Evolutionary conservation across 1,284 basidiomycete genomes (phyloP), one percentile per base, ranked within the genome.

Genomic region (Tremellales sp.): DNA sequence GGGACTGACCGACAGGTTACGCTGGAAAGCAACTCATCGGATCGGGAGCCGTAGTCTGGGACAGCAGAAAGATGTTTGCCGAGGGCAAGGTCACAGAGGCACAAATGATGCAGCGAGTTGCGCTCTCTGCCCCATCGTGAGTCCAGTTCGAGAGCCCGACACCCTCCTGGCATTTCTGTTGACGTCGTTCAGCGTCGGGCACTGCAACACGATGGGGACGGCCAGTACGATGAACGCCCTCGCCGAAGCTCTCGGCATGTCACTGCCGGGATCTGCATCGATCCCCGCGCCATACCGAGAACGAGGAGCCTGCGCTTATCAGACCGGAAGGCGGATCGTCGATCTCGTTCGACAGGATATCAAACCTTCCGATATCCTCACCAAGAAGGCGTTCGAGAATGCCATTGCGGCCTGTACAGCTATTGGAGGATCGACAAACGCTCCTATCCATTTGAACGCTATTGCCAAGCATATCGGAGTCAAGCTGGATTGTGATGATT

Each of bases 301-400:
- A 53, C 60, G 68, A 43, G 62, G 61, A 15, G 65, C 68, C 10
- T 70, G 69, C 49, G 67, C 91, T 63, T 78, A 87, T 64, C 82
- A 80, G 53, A 89, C 89, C 33, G 92, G 88, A 2, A 81, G 79
- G 53, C 88, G 86, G 63, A 80, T 97, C 69, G 89, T 84, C 68
- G 82, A 81, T 54, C 76, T 97, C 45, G 81, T 97, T 44, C 87
- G 85, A 63, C 75, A 85, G 47, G 89, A 97, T 67, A 78, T 94
- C 62, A 94, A 93, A 72, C 92, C 92, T 23, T 83, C 84, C 57
- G 92, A 97, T 68, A 96, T 97, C 63, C 77, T 97, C 57, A 96
- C 93, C 13, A 86, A 86, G 36, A 79, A 84, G 39, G 89, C 92
- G 1, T 93, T 97, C 75, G 77, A 94, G 66, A 96, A 97, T 64